A percentile compares a stretch with the other conserved stretches of the same genome.
Evolutionary conservation across 768 basidiomycete genomes (phyloP).

Genomic region (Xerocomellus intermedius): DNA sequence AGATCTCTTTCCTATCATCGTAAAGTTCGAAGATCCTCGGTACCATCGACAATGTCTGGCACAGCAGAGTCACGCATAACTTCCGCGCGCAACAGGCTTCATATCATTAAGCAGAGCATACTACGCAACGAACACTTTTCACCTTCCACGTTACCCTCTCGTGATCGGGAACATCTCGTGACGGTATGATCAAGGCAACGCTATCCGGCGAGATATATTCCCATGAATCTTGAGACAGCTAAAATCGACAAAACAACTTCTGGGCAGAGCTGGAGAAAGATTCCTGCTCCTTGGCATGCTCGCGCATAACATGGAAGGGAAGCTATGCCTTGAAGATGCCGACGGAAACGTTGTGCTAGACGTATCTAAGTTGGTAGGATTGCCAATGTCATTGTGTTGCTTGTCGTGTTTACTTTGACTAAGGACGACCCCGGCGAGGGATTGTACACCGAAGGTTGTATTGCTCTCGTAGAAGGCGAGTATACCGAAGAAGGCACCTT

Average conservation of each 20-base stretch:
- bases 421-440: conserved; percentile 92
- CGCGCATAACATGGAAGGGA: conserved; percentile 84
- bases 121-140: conserved; percentile 97
- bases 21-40: conserved; percentile 38
- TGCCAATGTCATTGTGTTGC: background rate
- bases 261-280: conserved; percentile 85
- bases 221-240: conserved; percentile 49
- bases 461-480: conserved; percentile 93
- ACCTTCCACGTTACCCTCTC: conserved; percentile 88
- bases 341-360: conserved; percentile 90
- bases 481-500: conserved; percentile 91
- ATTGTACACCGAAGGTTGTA: conserved; percentile 93
- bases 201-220: conserved; percentile 14
- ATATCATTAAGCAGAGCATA: conserved; percentile 91
- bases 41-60: conserved; percentile 69
- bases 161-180: conserved; percentile 82
- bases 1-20: conserved; percentile 2
- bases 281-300: conserved; percentile 96
- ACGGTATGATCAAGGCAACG: conserved; percentile 54
- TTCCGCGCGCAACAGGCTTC: conserved; percentile 80
- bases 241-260: conserved; percentile 92
- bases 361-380: conserved; percentile 73
- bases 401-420: conserved; percentile 15
- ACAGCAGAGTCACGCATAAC: conserved; percentile 78
- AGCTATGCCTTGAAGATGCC: conserved; percentile 86